These are phyloP conservation scores for Cordyceps javanica DNA, from an alignment of 2,329 filamentous ascomycete genomes.

Conservation along the genomic window DNA sequence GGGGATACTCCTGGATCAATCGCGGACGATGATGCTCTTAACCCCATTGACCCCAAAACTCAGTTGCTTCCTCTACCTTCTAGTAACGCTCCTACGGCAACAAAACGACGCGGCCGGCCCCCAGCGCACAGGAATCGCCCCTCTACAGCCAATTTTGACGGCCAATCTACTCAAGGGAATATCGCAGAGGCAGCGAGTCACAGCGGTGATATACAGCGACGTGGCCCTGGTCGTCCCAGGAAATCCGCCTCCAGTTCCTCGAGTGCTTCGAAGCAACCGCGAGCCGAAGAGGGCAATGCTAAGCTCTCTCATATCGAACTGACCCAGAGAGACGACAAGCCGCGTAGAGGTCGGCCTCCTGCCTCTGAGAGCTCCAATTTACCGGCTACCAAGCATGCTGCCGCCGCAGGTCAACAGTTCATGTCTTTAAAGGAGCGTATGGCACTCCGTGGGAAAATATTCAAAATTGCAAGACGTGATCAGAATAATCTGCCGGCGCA, in stretches of 20 bases:
- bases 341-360: slow-evolving; percentile 21
- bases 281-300: neutral
- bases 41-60: neutral
- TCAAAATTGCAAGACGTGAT: slow-evolving; percentile 42
- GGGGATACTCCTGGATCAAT: neutral
- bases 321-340: neutral
- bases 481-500: slow-evolving; percentile 1
- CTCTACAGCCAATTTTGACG: slow-evolving; percentile 17
- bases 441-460: slow-evolving; percentile 45
- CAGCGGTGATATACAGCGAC: slow-evolving; percentile 16
- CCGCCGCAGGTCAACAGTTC: slow-evolving; percentile 26
- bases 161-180: slow-evolving; percentile 8
- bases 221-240: slow-evolving; percentile 22
- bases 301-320: neutral
- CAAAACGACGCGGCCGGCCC: slow-evolving; percentile 18
- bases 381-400: neutral
- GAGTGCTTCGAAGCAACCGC: slow-evolving; percentile 13
- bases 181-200: slow-evolving; percentile 4
- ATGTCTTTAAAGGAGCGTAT: slow-evolving; percentile 55
- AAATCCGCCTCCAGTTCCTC: slow-evolving; percentile 23
- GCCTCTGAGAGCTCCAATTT: slow-evolving; percentile 14
- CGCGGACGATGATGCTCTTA: neutral
- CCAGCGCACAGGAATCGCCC: slow-evolving; percentile 7
- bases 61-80: neutral
- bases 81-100: slow-evolving; percentile 2